Evolutionary conservation across 805 yeast genomes (phyloP).

Genomic region (Ogataea zsoltii): DNA sequence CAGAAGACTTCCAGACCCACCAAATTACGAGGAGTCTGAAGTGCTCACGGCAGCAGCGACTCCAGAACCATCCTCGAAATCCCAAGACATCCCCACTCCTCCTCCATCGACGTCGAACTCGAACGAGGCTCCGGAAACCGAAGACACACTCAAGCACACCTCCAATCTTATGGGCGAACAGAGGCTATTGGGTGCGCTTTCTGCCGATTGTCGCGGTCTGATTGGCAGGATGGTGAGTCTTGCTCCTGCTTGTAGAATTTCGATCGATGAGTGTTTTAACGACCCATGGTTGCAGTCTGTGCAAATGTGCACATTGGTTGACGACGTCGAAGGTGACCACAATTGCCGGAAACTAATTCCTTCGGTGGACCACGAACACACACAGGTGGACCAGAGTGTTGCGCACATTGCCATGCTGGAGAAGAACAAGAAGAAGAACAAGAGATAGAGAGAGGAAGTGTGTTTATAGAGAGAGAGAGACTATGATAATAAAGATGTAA

Average conservation of each 20-base stretch:
- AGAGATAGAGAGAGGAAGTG: constrained; percentile 9
- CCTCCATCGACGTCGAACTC: constrained; percentile 23
- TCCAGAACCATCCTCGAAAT: background rate
- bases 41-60: constrained; percentile 1
- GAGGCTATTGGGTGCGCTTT: constrained; percentile 67
- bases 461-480: background rate
- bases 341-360: constrained; percentile 38
- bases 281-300: constrained; percentile 69
- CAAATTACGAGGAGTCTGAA: constrained; percentile 28
- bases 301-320: constrained; percentile 66
- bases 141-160: constrained; percentile 45
- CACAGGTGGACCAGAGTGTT: constrained; percentile 87
- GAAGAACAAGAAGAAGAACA: constrained; percentile 63
- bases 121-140: constrained; percentile 17
- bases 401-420: constrained; percentile 95
- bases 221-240: constrained; percentile 77
- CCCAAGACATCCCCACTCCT: constrained; percentile 19
- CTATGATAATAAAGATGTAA: background rate
- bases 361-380: constrained; percentile 72
- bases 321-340: constrained; percentile 37
- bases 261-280: constrained; percentile 74
- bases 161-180: constrained; percentile 70
- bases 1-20: constrained; percentile 54
- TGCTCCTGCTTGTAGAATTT: constrained; percentile 83
- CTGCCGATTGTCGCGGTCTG: constrained; percentile 65